phyloP scores from a whole-genome alignment of 768 basidiomycete species.

The Hygrophorus pudorinus region DNA sequence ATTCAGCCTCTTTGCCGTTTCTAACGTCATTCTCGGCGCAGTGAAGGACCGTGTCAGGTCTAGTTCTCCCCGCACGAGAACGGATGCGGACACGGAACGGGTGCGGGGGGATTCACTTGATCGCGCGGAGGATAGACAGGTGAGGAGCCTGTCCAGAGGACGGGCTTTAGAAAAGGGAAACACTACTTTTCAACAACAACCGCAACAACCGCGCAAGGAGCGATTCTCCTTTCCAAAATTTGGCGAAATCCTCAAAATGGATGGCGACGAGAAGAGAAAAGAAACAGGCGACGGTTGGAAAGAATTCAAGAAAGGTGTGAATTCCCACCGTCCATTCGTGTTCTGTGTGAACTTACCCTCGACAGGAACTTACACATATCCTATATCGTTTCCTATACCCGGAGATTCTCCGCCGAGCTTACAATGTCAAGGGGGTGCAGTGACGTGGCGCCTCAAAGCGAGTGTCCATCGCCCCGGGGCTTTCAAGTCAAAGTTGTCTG shows the following conservation, averaged over 20 bases:
- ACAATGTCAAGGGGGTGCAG: constrained; percentile 62
- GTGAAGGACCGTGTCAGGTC: constrained; percentile 22
- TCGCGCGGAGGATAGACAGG: constrained; percentile 15
- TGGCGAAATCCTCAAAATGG: constrained; percentile 30
- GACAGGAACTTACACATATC: constrained; percentile 85
- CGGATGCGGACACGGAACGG: constrained; percentile 8
- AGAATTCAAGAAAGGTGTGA: constrained; percentile 77
- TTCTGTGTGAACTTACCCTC: constrained; percentile 1
- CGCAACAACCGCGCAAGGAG: constrained; percentile 9
- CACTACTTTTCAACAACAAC: constrained; percentile 7
- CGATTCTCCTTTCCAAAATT: constrained; percentile 26
- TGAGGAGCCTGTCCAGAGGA: constrained; percentile 13
- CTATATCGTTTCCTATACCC: constrained; percentile 85
- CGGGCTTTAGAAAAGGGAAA: constrained; percentile 24
- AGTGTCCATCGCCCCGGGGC: constrained; percentile 76
- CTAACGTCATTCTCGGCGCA: constrained; percentile 37
- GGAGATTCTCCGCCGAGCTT: constrained; percentile 70
- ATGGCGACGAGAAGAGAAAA: constrained; percentile 26
- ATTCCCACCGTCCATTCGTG: not conserved
- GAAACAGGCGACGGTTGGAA: constrained; percentile 57
- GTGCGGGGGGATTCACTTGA: constrained; percentile 11
- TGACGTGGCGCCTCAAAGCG: constrained; percentile 74
- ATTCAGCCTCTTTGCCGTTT: constrained; percentile 45
- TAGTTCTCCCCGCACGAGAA: not conserved
- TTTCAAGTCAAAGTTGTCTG: constrained; percentile 61